These are phyloP conservation scores for Wallacemonas collosoma DNA, from an alignment of 208 protist genomes.

Conservation along the genomic window DNA sequence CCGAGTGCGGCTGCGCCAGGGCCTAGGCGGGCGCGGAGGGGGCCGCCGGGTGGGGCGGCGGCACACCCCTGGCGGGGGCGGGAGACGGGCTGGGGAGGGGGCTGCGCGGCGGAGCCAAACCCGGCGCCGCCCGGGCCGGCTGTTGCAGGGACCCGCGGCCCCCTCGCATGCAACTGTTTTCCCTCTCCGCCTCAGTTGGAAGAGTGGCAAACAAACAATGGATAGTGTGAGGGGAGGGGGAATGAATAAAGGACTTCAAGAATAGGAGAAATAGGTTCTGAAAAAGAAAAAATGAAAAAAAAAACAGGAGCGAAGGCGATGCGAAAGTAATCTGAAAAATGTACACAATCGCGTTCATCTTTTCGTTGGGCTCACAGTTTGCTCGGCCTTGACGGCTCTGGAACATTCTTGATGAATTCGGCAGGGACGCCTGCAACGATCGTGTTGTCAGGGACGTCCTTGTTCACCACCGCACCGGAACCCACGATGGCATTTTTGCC, in stretches of 20 bases:
- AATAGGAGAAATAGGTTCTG: too few relatives aligned
- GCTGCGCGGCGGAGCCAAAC: too few relatives aligned
- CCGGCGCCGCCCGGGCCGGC: too few relatives aligned
- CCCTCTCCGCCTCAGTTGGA: background rate
- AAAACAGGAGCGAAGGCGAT: background rate
- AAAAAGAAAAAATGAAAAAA: background rate
- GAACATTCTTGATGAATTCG: slow-evolving; percentile 36
- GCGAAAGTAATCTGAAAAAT: too few relatives aligned
- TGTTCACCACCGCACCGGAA: slow-evolving; percentile 81
- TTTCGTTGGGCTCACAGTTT: background rate
- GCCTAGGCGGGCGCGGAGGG: background rate
- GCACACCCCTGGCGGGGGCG: too few relatives aligned
- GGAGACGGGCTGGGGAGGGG: too few relatives aligned
- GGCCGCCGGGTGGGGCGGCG: background rate
- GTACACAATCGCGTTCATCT: too few relatives aligned
- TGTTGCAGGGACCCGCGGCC: background rate
- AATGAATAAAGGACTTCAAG: too few relatives aligned
- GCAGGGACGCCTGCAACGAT: slow-evolving; percentile 82
- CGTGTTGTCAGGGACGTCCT: slow-evolving; percentile 65
- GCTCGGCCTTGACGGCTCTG: background rate
- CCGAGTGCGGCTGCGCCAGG: background rate
- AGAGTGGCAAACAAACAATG: too few relatives aligned
- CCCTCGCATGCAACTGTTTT: background rate
- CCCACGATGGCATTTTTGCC: slow-evolving; percentile 70
- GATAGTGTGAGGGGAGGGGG: too few relatives aligned